Conservation (phyloP, 2,329 filamentous ascomycete species). For the Nemania abortiva region DNA sequence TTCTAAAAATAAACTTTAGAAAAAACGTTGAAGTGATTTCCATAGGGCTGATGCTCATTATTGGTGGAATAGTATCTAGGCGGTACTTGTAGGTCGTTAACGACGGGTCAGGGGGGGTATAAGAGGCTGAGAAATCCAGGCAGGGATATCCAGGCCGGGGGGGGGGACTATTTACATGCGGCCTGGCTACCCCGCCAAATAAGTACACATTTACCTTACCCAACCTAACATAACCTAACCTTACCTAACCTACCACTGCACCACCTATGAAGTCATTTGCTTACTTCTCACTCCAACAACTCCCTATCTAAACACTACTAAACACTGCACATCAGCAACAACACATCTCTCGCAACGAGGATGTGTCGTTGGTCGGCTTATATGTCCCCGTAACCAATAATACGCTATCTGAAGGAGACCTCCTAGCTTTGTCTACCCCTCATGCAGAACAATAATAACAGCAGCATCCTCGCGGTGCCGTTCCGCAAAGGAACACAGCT, state of each 20-base stretch:
- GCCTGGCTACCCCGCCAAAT: constrained; percentile 26
- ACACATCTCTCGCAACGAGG: not conserved
- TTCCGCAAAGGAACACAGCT: constrained; percentile 88
- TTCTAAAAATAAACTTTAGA: no score
- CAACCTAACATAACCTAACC: not conserved
- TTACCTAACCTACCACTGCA: not conserved
- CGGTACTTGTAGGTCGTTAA: not conserved
- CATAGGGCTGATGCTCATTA: not conserved
- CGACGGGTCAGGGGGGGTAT: not conserved
- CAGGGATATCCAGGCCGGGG: constrained; percentile 9
- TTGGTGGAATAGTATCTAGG: not conserved
- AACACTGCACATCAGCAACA: not conserved
- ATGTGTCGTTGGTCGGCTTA: constrained; percentile 15
- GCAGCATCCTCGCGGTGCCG: constrained; percentile 80
- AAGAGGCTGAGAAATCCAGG: not conserved
- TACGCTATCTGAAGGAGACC: not conserved
- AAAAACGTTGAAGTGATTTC: no score
- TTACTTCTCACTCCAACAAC: not conserved
- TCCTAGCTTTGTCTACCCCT: constrained; percentile 3
- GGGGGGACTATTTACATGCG: not conserved
- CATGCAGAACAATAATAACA: constrained; percentile 64
- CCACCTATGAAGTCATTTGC: constrained; percentile 11
- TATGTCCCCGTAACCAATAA: constrained; percentile 1
- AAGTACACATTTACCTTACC: not conserved
- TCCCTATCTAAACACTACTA: not conserved